A percentile compares a stretch with the other conserved stretches of the same genome.
Conservation (phyloP, 495 filamentous ascomycete species). For the Eremomyces bilateralis region DNA sequence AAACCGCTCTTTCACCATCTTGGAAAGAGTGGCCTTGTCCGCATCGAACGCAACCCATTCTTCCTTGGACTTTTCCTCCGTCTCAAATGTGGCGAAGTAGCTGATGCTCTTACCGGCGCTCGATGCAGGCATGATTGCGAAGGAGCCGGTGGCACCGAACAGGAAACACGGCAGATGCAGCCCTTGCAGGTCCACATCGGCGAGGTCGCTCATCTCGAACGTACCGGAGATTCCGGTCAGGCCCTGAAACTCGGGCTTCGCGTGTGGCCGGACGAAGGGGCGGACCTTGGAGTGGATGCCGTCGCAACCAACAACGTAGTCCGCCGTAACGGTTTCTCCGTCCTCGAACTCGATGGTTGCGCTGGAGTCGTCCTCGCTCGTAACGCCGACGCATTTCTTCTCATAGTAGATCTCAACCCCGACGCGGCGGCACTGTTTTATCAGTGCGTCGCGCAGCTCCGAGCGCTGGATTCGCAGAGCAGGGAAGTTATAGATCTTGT, state of each 20-base stretch:
- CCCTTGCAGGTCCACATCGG: background rate
- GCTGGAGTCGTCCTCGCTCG: conserved; percentile 1
- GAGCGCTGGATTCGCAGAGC: background rate
- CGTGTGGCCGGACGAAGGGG: background rate
- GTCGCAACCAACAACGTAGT: background rate
- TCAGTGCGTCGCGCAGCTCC: background rate
- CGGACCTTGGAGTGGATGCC: conserved; percentile 1
- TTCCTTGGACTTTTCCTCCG: background rate
- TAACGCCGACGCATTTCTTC: background rate
- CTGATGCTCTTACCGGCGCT: background rate
- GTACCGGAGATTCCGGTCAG: background rate
- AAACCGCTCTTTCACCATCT: background rate
- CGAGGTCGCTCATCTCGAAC: background rate
- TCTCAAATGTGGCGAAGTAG: background rate
- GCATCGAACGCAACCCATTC: background rate
- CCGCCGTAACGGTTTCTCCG: background rate
- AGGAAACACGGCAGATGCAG: background rate
- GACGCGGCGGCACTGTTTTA: background rate
- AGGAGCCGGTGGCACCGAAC: background rate
- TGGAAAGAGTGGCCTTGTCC: background rate
- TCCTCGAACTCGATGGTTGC: conserved; percentile 1
- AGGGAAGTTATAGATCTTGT: background rate
- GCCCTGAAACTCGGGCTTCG: background rate
- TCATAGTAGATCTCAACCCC: conserved; percentile 1
- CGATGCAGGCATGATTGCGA: background rate